Conservation (phyloP, 441 rosid species). For the Metrosideros polymorpha region DNA sequence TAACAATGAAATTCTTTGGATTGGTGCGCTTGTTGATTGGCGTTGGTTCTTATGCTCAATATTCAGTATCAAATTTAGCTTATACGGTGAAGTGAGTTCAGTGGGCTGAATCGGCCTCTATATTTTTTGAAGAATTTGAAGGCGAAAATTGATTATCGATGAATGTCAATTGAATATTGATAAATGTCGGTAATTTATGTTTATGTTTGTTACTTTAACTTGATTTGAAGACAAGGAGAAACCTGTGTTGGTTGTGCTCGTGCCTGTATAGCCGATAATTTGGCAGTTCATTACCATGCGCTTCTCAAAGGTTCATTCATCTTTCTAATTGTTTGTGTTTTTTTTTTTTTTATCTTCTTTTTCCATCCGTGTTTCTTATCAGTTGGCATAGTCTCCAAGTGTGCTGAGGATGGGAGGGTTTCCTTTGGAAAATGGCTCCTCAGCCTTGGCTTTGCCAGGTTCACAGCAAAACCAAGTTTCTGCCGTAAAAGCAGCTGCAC, state of each 20-base stretch:
- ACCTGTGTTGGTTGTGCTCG: neutral
- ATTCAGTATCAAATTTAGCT: neutral
- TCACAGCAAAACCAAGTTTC: constrained; percentile 33
- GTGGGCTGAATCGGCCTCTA: neutral
- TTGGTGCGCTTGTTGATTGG: neutral
- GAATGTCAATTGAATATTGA: neutral
- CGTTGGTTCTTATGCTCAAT: neutral
- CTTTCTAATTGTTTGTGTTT: neutral
- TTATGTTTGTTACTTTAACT: neutral
- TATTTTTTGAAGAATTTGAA: neutral
- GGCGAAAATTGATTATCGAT: neutral
- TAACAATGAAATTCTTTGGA: neutral
- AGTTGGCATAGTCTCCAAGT: neutral
- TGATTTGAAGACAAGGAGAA: neutral
- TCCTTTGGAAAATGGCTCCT: constrained; percentile 28
- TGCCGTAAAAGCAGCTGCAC: constrained; percentile 6
- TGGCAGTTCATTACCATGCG: neutral
- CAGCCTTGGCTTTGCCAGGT: constrained; percentile 26
- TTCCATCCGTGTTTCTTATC: neutral
- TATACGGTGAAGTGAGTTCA: neutral
- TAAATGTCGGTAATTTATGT: neutral
- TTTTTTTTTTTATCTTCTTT: neutral
- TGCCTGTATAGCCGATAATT: neutral
- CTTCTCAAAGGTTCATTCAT: neutral
- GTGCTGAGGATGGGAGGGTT: constrained; percentile 38